A percentile compares a stretch with the other conserved stretches of the same genome.
Evolutionary conservation across 345 rosid genomes (phyloP).

Genomic region (Abelmoschus esculentus): DNA sequence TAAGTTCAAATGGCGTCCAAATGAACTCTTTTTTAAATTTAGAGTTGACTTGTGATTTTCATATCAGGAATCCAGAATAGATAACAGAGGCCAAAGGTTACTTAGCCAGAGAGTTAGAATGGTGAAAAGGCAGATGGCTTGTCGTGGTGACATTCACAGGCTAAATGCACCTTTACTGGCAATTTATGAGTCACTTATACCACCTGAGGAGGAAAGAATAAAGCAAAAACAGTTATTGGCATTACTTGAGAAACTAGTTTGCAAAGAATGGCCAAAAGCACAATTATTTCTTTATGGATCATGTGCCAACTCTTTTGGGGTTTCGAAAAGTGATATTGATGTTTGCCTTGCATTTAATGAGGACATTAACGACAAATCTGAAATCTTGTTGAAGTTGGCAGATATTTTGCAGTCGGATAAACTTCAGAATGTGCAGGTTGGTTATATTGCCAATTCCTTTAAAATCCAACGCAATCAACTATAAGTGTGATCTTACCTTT

Average conservation of each 20-base stretch:
- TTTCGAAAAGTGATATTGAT: conserved; percentile 88
- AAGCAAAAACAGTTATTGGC: conserved; percentile 73
- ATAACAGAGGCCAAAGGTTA: conserved; percentile 55
- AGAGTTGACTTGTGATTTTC: conserved; percentile 10
- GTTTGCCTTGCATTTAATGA: conserved; percentile 74
- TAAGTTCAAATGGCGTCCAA: background rate
- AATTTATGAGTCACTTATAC: conserved; percentile 67
- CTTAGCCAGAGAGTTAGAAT: conserved; percentile 69
- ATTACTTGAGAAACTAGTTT: conserved; percentile 59
- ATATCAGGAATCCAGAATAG: conserved; percentile 74
- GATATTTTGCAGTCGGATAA: conserved; percentile 72
- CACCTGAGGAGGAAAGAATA: conserved; percentile 69
- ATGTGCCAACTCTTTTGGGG: conserved; percentile 92
- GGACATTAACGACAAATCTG: conserved; percentile 56
- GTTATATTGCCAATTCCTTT: conserved; percentile 10
- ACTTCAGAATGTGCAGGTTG: conserved; percentile 91
- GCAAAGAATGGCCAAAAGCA: conserved; percentile 88
- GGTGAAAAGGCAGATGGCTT: conserved; percentile 37
- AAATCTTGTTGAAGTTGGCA: conserved; percentile 74
- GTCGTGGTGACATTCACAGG: conserved; percentile 60
- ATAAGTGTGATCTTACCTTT: background rate
- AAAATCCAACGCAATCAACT: background rate
- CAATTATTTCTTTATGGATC: conserved; percentile 82
- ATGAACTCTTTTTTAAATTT: background rate
- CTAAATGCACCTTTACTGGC: conserved; percentile 48